Conservation (phyloP, 164 flowering plant species). For the Nelumbo lutea region DNA sequence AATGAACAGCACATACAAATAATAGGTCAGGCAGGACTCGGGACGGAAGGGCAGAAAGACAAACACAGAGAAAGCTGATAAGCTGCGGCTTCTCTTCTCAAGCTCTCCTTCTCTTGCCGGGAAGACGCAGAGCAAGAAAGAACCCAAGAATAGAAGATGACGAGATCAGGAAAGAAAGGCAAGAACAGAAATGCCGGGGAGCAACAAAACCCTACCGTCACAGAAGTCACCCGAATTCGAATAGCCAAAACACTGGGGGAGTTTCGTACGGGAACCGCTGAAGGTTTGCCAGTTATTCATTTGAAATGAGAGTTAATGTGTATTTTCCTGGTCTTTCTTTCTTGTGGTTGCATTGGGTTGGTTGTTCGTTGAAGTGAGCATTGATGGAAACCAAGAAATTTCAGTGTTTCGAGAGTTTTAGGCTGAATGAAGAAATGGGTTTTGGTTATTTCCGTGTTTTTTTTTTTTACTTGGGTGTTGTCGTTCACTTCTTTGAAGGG, state of each 20-base stretch:
- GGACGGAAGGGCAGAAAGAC: no score
- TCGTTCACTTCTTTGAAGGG: not conserved
- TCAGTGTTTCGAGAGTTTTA: not conserved
- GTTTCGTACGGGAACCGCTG: slow-evolving; percentile 15
- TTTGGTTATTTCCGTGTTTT: slow-evolving; percentile 1
- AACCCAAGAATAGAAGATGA: not conserved
- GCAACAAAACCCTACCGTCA: slow-evolving; percentile 10
- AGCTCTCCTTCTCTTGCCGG: not conserved
- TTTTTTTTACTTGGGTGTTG: not conserved
- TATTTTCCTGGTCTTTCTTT: not conserved
- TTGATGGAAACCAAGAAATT: not conserved
- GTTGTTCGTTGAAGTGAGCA: not conserved
- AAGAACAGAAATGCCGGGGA: slow-evolving; percentile 7
- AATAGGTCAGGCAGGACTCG: no score
- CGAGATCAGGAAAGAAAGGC: slow-evolving; percentile 13
- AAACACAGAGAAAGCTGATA: no score
- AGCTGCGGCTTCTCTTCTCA: not conserved
- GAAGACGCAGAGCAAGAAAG: not conserved
- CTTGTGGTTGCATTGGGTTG: not conserved
- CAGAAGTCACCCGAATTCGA: slow-evolving; percentile 26
- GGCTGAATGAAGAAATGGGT: not conserved
- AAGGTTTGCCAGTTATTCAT: slow-evolving; percentile 16
- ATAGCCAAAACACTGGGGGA: slow-evolving; percentile 20
- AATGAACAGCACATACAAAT: no score
- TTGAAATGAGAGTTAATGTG: no score